A percentile compares a stretch with the other conserved stretches of the same genome.
Conservation (phyloP, 768 basidiomycete species). For the Pisolithus microcarpus region DNA sequence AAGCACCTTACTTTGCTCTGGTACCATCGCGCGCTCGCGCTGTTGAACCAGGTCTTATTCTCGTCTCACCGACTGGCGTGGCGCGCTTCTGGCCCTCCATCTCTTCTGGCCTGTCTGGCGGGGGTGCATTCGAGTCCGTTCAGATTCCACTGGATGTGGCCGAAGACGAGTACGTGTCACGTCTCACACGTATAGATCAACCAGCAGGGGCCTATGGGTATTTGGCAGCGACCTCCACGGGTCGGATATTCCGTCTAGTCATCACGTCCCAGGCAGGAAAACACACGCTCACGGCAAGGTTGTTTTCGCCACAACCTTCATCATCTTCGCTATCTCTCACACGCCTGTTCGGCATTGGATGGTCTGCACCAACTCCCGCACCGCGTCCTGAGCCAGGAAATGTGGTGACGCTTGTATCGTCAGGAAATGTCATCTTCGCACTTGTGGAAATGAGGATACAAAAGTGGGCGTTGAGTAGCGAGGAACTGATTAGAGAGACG, state of each 20-base stretch:
- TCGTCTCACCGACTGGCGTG: constrained; percentile 63
- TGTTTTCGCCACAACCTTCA: constrained; percentile 48
- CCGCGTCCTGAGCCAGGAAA: constrained; percentile 47
- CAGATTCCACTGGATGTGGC: constrained; percentile 38
- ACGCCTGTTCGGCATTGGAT: constrained; percentile 30
- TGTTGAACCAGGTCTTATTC: constrained; percentile 77
- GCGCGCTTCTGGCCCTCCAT: constrained; percentile 87
- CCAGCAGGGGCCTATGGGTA: constrained; percentile 33
- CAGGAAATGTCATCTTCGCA: constrained; percentile 56
- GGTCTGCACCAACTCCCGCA: constrained; percentile 33
- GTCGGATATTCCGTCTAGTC: constrained; percentile 56
- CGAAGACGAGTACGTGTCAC: constrained; percentile 57
- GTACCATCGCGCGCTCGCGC: constrained; percentile 50
- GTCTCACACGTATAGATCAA: constrained; percentile 60
- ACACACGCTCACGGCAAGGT: constrained; percentile 48
- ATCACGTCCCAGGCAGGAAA: constrained; percentile 65
- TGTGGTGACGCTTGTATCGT: constrained; percentile 54
- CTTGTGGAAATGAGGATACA: constrained; percentile 63
- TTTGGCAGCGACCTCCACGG: constrained; percentile 60
- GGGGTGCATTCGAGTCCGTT: constrained; percentile 48
- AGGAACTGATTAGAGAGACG: constrained; percentile 51
- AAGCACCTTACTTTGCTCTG: constrained; percentile 43
- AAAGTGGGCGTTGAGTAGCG: constrained; percentile 50
- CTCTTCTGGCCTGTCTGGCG: constrained; percentile 75
- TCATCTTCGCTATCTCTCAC: constrained; percentile 38